Percentiles rank a stretch among this genome's conserved stretches.
Conservation (phyloP, 73 alveolate species). For the Paramecium octaurelia region DNA sequence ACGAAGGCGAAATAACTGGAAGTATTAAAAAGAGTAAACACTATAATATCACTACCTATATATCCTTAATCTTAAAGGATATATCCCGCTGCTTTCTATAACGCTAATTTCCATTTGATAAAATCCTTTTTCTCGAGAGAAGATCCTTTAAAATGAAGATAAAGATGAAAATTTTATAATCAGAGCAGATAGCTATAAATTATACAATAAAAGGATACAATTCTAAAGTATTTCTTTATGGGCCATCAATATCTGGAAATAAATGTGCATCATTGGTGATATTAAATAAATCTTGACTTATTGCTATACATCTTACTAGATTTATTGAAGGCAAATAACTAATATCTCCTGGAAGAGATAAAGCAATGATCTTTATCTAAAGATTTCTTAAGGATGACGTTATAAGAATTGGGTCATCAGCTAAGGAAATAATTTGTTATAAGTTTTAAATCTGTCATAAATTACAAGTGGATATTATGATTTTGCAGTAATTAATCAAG, state of each 20-base stretch:
- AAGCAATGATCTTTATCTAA: conserved; percentile 62
- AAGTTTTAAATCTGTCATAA: background rate
- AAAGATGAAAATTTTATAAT: conserved; percentile 35
- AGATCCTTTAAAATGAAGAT: conserved; percentile 54
- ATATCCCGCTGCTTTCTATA: conserved; percentile 54
- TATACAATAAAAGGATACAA: conserved; percentile 71
- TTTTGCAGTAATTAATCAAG: conserved; percentile 87
- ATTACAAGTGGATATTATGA: conserved; percentile 90
- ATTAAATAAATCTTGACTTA: conserved; percentile 69
- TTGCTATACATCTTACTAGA: conserved; percentile 67
- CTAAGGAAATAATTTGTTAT: conserved; percentile 29
- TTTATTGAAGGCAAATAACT: conserved; percentile 46
- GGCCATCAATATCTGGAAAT: conserved; percentile 84
- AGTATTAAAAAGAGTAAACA: conserved; percentile 77
- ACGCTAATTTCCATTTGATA: conserved; percentile 52
- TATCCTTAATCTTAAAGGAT: conserved; percentile 8
- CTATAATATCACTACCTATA: conserved; percentile 7
- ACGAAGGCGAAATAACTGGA: conserved; percentile 96
- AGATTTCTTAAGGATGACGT: conserved; percentile 93
- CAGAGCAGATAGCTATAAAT: conserved; percentile 57
- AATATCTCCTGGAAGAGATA: background rate
- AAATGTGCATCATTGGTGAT: conserved; percentile 78
- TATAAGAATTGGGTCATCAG: conserved; percentile 72
- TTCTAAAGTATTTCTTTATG: conserved; percentile 79
- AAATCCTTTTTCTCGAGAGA: conserved; percentile 38